Evolutionary conservation across 352 stramenopile genomes (phyloP), one percentile per base, ranked within the genome.

Genomic region (Globisporangium cylindrosporum): DNA sequence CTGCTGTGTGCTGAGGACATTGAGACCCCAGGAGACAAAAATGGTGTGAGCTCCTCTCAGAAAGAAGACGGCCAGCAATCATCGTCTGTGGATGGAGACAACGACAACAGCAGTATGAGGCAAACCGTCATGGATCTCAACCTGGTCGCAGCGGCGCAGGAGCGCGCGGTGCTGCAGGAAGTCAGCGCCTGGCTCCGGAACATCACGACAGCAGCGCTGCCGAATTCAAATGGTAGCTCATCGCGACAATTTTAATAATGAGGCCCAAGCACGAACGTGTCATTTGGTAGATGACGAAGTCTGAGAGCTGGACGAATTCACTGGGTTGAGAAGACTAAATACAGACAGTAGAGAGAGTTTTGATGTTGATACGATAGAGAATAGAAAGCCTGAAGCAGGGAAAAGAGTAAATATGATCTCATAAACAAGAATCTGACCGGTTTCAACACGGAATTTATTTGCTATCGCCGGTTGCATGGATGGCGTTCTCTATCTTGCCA

Each of bases 101-200:
- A 38, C 41, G 5, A 65, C 54, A 18, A 64, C 15, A 55, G 38
- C 41, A 8, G 64, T 53, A 18, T 20, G 24, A 59, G 24, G 38
- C 34, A 59, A 51, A 43, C 36, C 18, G 59, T 24, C 59, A 66
- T n/a, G 41, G 38, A 69, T 51, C 4, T 53, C n/a, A 24, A 59
- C n/a, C 61, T 54, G 59, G 61, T 82, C 10, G 73, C 69, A 56
- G 77, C 70, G 14, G 72, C 85, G 57, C 87, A 94, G 72, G 87
- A 94, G 67, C 82, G 84, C 32, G 87, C 82, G 0, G 85, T 94
- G 54, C 78, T 94, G 24, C 84, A 94, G 63, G 87, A 94, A 62
- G 81, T 93, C 59, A 92, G 79, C 60, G 83, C 90, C 12, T 92
- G 84, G 84, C 76, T 94, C 48, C 77, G 82, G 20, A 89, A 89